Conservation (phyloP, 768 basidiomycete genomes). For the Obba rivulosa region DNA sequence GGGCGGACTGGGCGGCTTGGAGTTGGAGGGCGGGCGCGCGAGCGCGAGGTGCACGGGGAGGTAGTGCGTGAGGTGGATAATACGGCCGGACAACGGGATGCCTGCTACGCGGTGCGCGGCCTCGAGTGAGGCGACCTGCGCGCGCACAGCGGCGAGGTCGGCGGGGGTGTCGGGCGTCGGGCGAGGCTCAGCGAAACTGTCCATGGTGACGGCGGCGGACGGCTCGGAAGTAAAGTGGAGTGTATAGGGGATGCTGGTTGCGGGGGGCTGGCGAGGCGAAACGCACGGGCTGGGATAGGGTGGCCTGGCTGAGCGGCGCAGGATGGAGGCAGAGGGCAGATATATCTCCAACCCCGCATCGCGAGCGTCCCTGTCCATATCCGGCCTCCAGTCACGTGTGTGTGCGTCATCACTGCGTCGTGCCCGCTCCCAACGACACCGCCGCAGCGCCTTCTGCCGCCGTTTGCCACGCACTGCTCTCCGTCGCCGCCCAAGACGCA, state of each 20-base stretch:
- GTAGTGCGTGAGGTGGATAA: slow-evolving; percentile 90
- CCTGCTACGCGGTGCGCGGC: slow-evolving; percentile 63
- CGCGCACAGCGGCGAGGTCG: slow-evolving; percentile 67
- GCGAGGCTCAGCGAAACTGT: slow-evolving; percentile 64
- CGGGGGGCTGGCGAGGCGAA: no score
- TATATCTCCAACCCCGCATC: no score
- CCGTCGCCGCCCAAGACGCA: no score
- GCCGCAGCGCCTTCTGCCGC: no score
- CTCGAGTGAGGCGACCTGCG: slow-evolving; percentile 68
- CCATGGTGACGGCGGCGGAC: slow-evolving; percentile 36
- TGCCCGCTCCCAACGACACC: no score
- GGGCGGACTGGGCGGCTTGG: slow-evolving; percentile 65
- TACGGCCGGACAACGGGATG: slow-evolving; percentile 75
- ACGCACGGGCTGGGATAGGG: no score
- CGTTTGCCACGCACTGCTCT: no score
- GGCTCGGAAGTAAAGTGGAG: background rate
- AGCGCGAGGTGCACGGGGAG: slow-evolving; percentile 74
- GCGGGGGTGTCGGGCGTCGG: slow-evolving; percentile 36
- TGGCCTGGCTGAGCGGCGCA: no score
- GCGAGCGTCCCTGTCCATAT: no score
- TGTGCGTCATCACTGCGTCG: no score
- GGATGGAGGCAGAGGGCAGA: no score
- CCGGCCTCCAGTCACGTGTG: no score
- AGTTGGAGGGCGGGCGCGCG: slow-evolving; percentile 29
- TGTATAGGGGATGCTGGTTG: background rate